Evolutionary conservation across 192 early-diverging fungal genomes (phyloP).

Genomic region (Coemansia sp.): DNA sequence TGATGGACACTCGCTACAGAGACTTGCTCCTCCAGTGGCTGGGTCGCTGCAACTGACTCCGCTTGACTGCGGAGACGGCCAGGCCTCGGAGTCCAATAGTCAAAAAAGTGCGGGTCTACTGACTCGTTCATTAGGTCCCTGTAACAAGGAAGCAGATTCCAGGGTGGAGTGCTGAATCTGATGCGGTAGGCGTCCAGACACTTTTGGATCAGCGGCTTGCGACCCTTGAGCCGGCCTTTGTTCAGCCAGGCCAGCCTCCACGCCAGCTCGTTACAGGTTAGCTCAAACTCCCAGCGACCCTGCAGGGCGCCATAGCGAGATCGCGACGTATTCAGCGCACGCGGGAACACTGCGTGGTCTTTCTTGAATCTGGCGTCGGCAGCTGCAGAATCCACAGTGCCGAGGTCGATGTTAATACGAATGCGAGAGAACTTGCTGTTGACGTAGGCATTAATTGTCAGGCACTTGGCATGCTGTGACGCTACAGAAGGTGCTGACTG

Average conservation of each 20-base stretch:
- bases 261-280: slow-evolving; percentile 77
- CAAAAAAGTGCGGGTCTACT: slow-evolving; percentile 36
- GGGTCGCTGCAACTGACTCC: background rate
- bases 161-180: slow-evolving; percentile 44
- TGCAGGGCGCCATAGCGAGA: slow-evolving; percentile 33
- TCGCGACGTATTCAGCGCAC: slow-evolving; percentile 33
- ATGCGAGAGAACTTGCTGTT: slow-evolving; percentile 41
- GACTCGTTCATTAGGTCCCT: slow-evolving; percentile 19
- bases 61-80: slow-evolving; percentile 5
- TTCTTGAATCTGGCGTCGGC: slow-evolving; percentile 28
- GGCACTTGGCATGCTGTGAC: slow-evolving; percentile 36
- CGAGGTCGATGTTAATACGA: slow-evolving; percentile 41
- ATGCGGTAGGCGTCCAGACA: slow-evolving; percentile 53
- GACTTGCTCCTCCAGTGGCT: background rate
- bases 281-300: slow-evolving; percentile 79
- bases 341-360: slow-evolving; percentile 53
- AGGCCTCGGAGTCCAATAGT: slow-evolving; percentile 40
- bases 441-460: slow-evolving; percentile 29
- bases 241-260: slow-evolving; percentile 87
- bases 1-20: background rate
- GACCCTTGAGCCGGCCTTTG: slow-evolving; percentile 29
- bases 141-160: slow-evolving; percentile 33
- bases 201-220: slow-evolving; percentile 50
- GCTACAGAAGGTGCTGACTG: slow-evolving; percentile 6
- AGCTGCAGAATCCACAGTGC: slow-evolving; percentile 14